Evolutionary conservation across 2,329 filamentous ascomycete species (phyloP), one percentile per base, ranked within the genome.

Genomic region (Byssochlamys sp.): DNA sequence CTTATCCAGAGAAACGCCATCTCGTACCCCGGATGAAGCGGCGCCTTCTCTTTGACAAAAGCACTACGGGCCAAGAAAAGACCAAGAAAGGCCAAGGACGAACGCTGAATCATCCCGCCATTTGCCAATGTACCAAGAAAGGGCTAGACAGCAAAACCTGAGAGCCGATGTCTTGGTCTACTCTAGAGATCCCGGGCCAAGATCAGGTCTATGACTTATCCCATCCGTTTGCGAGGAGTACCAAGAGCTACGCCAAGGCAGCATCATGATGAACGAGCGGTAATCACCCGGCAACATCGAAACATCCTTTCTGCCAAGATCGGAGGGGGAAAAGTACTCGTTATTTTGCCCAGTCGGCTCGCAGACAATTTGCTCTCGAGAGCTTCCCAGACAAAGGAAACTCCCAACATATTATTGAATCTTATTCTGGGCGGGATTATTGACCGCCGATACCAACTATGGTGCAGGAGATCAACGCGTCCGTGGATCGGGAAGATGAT

Each of bases 401-500:
- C 28, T 29, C 4, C 2, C 2, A 29, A 29, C 28, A 29, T 10
- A 10, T 31, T 10, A 10, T 31, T 9, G 29, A 31, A 31, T 10
- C 11, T 31, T 31, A 7, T 10, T 31, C 29, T 6, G 2, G 35
- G 14, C 35, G 35, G 35, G 39, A 45, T 45, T 33, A 12, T 33
- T 24, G 39, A 9, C 39, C 14, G 39, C n/a, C 4, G 5, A 19
- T 14, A 19, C n/a, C 12, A 31, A 14, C 19, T 19, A 45, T 19
- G 4, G 19, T 14, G 14, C n/a, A 19, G 2, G 39, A 24, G 6
- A 9, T n/a, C n/a, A 45, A 45, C 19, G 19, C 4, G 39, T 4
- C 39, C 39, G 39, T 45, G 39, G 39, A 45, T 45, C 39, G 39
- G n/a, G 39, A 19, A 63, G 58, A 45, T 58, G 58, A 61, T 52